Evolutionary conservation across 805 yeast species (phyloP), one percentile per base, ranked within the genome.

Genomic region (Yamadazyma ubonensis): DNA sequence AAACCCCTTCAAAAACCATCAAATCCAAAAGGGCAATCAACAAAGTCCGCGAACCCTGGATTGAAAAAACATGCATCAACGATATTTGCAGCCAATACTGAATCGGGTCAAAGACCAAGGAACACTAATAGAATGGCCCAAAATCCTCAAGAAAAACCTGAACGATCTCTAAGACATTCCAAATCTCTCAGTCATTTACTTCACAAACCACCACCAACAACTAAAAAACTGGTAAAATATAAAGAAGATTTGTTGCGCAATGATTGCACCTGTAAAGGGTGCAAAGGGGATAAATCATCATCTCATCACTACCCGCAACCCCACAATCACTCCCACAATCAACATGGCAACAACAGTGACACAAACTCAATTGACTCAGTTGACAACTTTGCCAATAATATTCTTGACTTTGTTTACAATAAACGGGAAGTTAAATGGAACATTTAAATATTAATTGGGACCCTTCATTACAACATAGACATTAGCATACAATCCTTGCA

Each of bases 341-440:
- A 40, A 17, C 34, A 32, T 36, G 39, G 29, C 19, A 32, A 33
- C 29, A 44, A 29, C 22, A 32, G 43, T 18, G 43, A 40, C 18
- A 26, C 39, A 15, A 40, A 40, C 19, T 44, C 48, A 2, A 29
- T 47, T 14, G 51, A 47, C 42, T 47, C 51, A n/a, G 49, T 47
- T 3, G 51, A 47, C 32, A 47, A 40, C 30, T 44, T 47, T 32
- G 51, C 51, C 27, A 44, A 44, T 29, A 47, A 44, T 25, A 47
- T 47, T 6, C 39, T 47, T 18, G 51, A 47, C 29, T 44, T 47
- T 34, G 51, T 44, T 16, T 40, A 38, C 38, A 45, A 45, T 12
- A 47, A 47, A 17, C 22, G 49, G 29, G 51, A 47, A 36, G 51
- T 47, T 12, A 47, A 47, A 11, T 47, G 51, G 51, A 44, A 44